phyloP scores from a whole-genome alignment of 345 rosid species.

The Excoecaria cochinchinensis region DNA sequence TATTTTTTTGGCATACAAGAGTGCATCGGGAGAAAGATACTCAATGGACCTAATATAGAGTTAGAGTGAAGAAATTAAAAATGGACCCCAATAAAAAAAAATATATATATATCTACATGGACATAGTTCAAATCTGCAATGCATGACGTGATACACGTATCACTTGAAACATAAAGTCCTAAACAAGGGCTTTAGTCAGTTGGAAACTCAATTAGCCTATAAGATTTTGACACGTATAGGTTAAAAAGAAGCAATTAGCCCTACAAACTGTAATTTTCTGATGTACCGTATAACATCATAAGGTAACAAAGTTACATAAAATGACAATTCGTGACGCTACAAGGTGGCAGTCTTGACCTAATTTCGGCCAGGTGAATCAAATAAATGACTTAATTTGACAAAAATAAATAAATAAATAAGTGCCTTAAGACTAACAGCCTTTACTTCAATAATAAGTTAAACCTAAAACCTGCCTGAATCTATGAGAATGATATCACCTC shows the following conservation, averaged over 20 bases:
- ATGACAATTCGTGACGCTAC: slow-evolving; percentile 5
- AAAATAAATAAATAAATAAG: too few species aligned
- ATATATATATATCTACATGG: too few species aligned
- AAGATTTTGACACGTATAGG: neutral
- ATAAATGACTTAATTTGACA: too few species aligned
- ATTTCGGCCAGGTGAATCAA: slow-evolving; percentile 13
- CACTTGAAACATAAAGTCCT: neutral
- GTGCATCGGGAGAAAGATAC: too few species aligned
- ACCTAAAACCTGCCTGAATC: slow-evolving; percentile 23
- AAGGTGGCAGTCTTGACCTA: slow-evolving; percentile 18
- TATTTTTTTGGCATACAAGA: too few species aligned
- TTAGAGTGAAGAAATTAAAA: too few species aligned
- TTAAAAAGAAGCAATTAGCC: neutral
- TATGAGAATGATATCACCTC: slow-evolving; percentile 23
- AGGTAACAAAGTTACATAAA: neutral
- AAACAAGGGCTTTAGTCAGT: neutral
- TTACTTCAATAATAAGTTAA: slow-evolving; percentile 23
- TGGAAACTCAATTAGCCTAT: neutral
- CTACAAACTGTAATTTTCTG: neutral
- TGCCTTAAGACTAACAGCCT: neutral
- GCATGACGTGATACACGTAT: neutral
- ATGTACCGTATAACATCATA: neutral
- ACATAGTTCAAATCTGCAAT: too few species aligned
- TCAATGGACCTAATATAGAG: too few species aligned
- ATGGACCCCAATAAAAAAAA: too few species aligned